Conservation (phyloP, 345 rosid genomes). For the Eucalyptus polyanthemos region DNA sequence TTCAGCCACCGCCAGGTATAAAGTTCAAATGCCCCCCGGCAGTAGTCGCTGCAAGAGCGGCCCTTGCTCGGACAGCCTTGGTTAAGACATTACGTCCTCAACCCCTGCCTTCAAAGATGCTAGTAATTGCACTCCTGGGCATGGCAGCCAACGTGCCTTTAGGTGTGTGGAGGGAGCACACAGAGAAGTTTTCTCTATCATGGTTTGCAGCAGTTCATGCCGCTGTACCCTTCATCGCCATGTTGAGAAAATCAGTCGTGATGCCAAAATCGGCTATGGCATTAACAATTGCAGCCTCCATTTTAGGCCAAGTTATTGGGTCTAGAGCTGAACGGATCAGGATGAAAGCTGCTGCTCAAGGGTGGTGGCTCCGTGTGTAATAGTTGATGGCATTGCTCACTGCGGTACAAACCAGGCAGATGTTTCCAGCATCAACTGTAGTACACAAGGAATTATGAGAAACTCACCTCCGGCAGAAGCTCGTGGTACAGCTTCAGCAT, state of each 20-base stretch:
- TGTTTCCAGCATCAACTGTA: constrained; percentile 13
- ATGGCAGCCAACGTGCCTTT: constrained; percentile 84
- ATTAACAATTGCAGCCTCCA: constrained; percentile 75
- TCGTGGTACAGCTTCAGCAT: constrained; percentile 4
- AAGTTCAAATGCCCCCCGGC: constrained; percentile 74
- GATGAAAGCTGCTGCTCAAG: constrained; percentile 26
- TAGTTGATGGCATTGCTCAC: not conserved
- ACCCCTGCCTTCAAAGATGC: constrained; percentile 79
- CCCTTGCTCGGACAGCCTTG: constrained; percentile 61
- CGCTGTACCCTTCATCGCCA: constrained; percentile 89
- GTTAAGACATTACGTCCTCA: constrained; percentile 72
- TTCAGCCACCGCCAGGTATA: constrained; percentile 54
- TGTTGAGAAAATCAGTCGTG: constrained; percentile 75
- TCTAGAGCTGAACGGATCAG: constrained; percentile 80
- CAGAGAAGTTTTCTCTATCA: constrained; percentile 55
- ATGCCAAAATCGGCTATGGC: constrained; percentile 93
- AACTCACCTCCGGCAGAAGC: not conserved
- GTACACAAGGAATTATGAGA: constrained; percentile 9
- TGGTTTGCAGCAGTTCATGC: constrained; percentile 93
- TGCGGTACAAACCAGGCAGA: not conserved
- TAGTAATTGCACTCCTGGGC: constrained; percentile 69
- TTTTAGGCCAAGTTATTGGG: constrained; percentile 80
- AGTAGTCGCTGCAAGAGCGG: constrained; percentile 75
- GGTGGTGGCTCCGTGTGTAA: not conserved
- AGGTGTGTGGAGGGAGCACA: constrained; percentile 89